Conservation (phyloP, 2,329 filamentous ascomycete genomes). For the Ramularia collo-cygni region DNA sequence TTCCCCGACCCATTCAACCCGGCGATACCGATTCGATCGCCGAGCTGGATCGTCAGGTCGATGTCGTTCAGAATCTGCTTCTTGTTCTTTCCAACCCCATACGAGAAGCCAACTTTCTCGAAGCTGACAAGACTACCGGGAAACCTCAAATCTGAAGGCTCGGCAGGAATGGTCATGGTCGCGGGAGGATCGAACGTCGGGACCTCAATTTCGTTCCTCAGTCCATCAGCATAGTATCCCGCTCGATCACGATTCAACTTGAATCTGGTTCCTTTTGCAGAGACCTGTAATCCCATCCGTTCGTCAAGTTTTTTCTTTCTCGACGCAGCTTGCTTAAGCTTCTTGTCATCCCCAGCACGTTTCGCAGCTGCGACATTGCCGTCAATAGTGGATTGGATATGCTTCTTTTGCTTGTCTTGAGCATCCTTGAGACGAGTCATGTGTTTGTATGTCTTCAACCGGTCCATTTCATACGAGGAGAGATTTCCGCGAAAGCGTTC, state of each 20-base stretch:
- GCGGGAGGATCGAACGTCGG: conserved; percentile 52
- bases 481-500: conserved; percentile 71
- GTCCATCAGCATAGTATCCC: conserved; percentile 51
- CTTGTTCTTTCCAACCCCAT: conserved; percentile 37
- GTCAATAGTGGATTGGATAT: conserved; percentile 71
- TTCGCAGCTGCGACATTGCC: conserved; percentile 69
- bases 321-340: conserved; percentile 76
- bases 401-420: conserved; percentile 70
- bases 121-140: conserved; percentile 64
- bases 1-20: conserved; percentile 79
- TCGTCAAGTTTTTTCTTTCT: conserved; percentile 80
- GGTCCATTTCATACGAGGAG: conserved; percentile 62
- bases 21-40: conserved; percentile 67
- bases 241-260: conserved; percentile 69
- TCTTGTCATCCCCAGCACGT: conserved; percentile 74
- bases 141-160: conserved; percentile 33
- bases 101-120: conserved; percentile 62
- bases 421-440: conserved; percentile 72
- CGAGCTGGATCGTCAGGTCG: conserved; percentile 62
- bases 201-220: conserved; percentile 64
- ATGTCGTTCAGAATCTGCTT: conserved; percentile 54
- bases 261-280: conserved; percentile 64
- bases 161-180: conserved; percentile 51
- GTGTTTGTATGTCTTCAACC: conserved; percentile 38
- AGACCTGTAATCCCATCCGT: conserved; percentile 69